Conservation (phyloP, 2,329 filamentous ascomycete species). For the Cytospora mali region DNA sequence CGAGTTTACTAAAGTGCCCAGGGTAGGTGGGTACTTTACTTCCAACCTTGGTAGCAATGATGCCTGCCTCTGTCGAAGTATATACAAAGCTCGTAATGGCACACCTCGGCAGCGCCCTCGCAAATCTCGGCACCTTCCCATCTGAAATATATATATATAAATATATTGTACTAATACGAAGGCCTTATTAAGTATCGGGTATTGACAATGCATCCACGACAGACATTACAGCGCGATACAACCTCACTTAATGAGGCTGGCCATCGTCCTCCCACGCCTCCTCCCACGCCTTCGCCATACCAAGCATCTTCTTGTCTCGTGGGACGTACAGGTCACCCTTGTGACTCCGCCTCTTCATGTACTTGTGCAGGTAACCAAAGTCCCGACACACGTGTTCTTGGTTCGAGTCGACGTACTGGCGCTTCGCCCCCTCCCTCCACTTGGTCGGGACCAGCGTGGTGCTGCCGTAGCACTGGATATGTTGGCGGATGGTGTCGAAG, state of each 20-base stretch:
- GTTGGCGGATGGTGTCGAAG: slow-evolving; percentile 32
- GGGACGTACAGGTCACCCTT: slow-evolving; percentile 21
- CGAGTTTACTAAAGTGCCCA: too few species aligned
- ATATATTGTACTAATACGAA: not conserved
- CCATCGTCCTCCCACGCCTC: slow-evolving; percentile 15
- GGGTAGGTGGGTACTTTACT: too few species aligned
- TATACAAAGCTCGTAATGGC: too few species aligned
- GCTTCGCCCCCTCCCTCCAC: slow-evolving; percentile 27
- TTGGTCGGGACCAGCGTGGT: slow-evolving; percentile 31
- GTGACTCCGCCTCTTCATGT: slow-evolving; percentile 13
- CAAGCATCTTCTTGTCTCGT: slow-evolving; percentile 19
- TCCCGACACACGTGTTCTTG: slow-evolving; percentile 32
- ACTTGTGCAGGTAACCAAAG: slow-evolving; percentile 25
- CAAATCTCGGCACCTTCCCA: too few species aligned
- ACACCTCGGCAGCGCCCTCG: too few species aligned
- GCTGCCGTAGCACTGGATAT: slow-evolving; percentile 31
- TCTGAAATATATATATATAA: too few species aligned
- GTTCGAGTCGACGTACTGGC: slow-evolving; percentile 33
- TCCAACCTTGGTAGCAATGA: too few species aligned
- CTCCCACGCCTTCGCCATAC: slow-evolving; percentile 21
- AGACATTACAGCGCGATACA: not conserved
- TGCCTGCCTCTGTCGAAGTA: too few species aligned
- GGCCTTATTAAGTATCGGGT: not conserved
- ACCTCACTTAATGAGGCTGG: not conserved
- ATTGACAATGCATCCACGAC: too few species aligned